Evolutionary conservation across 2,329 filamentous ascomycete species (phyloP).

Genomic region (Metarhizium anisopliae): DNA sequence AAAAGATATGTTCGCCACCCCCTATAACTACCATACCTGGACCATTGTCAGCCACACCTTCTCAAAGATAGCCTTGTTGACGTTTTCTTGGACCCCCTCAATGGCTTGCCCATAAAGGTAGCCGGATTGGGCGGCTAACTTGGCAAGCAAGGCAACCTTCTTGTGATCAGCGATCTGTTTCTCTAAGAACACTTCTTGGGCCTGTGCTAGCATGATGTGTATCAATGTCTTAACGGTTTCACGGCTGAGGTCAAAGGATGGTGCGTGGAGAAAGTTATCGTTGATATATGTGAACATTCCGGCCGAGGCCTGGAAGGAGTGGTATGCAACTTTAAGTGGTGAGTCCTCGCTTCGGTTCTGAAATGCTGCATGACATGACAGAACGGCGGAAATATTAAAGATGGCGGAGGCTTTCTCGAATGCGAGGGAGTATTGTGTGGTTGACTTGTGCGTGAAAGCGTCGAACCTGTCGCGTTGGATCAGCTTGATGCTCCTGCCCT

Average conservation of each 20-base stretch:
- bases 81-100: slow-evolving; percentile 88
- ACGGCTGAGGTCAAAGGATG: slow-evolving; percentile 88
- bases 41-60: slow-evolving; percentile 83
- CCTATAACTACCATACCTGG: slow-evolving; percentile 43
- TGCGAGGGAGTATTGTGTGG: slow-evolving; percentile 88
- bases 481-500: not conserved
- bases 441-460: slow-evolving; percentile 98
- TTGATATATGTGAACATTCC: slow-evolving; percentile 99
- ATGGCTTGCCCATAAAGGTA: slow-evolving; percentile 81
- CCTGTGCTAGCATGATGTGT: slow-evolving; percentile 85
- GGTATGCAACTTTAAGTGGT: slow-evolving; percentile 91
- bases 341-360: slow-evolving; percentile 89
- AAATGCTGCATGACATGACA: slow-evolving; percentile 89
- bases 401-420: slow-evolving; percentile 99
- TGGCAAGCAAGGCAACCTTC: slow-evolving; percentile 84
- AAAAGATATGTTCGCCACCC: not conserved
- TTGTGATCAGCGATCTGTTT: slow-evolving; percentile 91
- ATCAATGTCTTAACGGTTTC: slow-evolving; percentile 96
- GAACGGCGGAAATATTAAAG: slow-evolving; percentile 96
- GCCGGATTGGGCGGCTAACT: slow-evolving; percentile 83
- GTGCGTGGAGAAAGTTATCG: slow-evolving; percentile 96
- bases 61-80: slow-evolving; percentile 84
- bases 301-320: slow-evolving; percentile 94
- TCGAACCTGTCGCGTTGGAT: slow-evolving; percentile 63
- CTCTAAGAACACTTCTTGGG: slow-evolving; percentile 94